These are phyloP conservation scores for Erythrophleum ivorense DNA, from an alignment of 331 rosid species.

Conservation along the genomic window DNA sequence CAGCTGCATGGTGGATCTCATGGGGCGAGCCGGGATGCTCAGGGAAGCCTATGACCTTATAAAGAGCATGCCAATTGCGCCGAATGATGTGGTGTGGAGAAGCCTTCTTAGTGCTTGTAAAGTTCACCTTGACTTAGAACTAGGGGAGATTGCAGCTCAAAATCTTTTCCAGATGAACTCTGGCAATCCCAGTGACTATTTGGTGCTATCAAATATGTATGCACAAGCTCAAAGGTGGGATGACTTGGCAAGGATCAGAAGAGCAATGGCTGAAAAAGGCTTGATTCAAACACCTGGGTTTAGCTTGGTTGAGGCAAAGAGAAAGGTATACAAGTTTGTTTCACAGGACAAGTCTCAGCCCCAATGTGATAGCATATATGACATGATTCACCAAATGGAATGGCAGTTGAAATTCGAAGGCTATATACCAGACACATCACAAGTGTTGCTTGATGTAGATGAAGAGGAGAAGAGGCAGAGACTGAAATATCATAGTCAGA, in stretches of 20 bases:
- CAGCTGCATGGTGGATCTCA: slow-evolving; percentile 85
- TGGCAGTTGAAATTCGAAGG: slow-evolving; percentile 95
- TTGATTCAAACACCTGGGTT: slow-evolving; percentile 27
- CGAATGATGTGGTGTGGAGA: slow-evolving; percentile 79
- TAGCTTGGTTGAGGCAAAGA: slow-evolving; percentile 6
- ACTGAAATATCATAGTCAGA: slow-evolving; percentile 79
- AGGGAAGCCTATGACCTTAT: slow-evolving; percentile 69
- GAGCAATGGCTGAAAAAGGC: slow-evolving; percentile 53
- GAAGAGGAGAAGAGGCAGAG: slow-evolving; percentile 86
- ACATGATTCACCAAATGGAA: slow-evolving; percentile 95
- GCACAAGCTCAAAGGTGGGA: slow-evolving; percentile 70
- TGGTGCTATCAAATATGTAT: slow-evolving; percentile 74
- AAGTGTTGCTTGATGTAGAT: slow-evolving; percentile 69
- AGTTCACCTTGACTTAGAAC: slow-evolving; percentile 65
- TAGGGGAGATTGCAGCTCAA: slow-evolving; percentile 66
- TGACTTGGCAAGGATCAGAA: slow-evolving; percentile 34
- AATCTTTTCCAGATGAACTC: slow-evolving; percentile 56
- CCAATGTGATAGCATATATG: slow-evolving; percentile 45
- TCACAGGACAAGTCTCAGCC: slow-evolving; percentile 50
- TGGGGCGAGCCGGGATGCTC: slow-evolving; percentile 76
- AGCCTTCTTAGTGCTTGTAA: slow-evolving; percentile 83
- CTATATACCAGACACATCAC: slow-evolving; percentile 72
- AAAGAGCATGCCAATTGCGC: slow-evolving; percentile 58
- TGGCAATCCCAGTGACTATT: slow-evolving; percentile 64
- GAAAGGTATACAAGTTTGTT: slow-evolving; percentile 12